Conservation (phyloP, 768 basidiomycete genomes). For the Mrakia hoshinonis region DNA sequence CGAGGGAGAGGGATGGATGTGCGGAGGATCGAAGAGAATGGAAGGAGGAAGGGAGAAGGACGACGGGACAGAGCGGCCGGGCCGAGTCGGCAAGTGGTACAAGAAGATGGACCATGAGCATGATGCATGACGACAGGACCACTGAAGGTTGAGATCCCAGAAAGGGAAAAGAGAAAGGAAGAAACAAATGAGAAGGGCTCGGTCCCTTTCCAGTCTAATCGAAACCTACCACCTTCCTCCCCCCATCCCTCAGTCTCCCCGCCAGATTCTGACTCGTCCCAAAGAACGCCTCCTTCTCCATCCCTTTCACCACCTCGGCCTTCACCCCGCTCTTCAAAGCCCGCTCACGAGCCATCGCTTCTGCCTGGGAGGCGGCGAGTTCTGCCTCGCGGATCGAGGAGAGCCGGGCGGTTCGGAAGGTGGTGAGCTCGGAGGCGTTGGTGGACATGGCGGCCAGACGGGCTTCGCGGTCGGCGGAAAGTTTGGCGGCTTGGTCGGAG, state of each 20-base stretch:
- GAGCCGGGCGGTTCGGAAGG: slow-evolving; percentile 20
- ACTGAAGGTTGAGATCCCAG: background rate
- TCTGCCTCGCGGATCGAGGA: slow-evolving; percentile 7
- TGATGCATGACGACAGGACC: no score
- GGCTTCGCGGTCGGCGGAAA: slow-evolving; percentile 40
- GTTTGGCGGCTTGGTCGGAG: background rate
- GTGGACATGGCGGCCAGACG: slow-evolving; percentile 83
- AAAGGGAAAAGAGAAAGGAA: background rate
- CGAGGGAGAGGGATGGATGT: no score
- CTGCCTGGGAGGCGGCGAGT: background rate
- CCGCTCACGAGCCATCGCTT: slow-evolving; percentile 8
- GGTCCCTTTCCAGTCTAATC: background rate
- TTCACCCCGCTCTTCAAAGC: slow-evolving; percentile 18
- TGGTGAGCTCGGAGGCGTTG: slow-evolving; percentile 54
- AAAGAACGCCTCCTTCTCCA: slow-evolving; percentile 27
- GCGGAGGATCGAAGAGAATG: background rate
- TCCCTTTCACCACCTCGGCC: slow-evolving; percentile 25
- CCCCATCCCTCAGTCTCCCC: slow-evolving; percentile 25
- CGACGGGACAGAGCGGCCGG: no score
- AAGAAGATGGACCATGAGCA: background rate
- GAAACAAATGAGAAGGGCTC: background rate
- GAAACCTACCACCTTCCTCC: slow-evolving; percentile 15
- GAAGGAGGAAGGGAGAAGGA: background rate
- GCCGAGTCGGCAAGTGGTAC: no score
- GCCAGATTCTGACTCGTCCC: slow-evolving; percentile 18